Conservation (phyloP, 2,329 filamentous ascomycete species). For the Sphaerulina populicola region DNA sequence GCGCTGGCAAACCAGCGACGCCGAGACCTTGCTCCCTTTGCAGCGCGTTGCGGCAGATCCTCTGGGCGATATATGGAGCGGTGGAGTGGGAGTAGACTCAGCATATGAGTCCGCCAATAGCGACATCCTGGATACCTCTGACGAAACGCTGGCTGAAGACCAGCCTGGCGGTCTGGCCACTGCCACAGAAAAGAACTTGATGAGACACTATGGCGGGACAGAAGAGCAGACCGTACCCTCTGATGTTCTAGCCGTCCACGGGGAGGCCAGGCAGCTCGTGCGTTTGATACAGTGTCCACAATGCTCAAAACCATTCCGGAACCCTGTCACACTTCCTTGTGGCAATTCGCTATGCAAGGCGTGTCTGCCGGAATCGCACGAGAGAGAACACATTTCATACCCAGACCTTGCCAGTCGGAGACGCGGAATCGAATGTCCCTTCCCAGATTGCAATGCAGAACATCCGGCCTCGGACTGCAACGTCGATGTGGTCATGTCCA, state of each 20-base stretch:
- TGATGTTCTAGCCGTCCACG: slow-evolving; percentile 40
- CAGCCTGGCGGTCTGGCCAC: slow-evolving; percentile 16
- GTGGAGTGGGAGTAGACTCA: slow-evolving; percentile 3
- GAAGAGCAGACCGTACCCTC: slow-evolving; percentile 46
- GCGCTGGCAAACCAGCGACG: background rate
- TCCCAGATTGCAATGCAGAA: slow-evolving; percentile 56
- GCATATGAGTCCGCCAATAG: slow-evolving; percentile 14
- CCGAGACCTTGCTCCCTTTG: background rate
- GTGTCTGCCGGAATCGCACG: slow-evolving; percentile 62
- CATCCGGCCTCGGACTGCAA: slow-evolving; percentile 71
- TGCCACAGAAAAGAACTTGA: slow-evolving; percentile 80
- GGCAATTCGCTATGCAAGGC: slow-evolving; percentile 66
- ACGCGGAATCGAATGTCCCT: slow-evolving; percentile 67
- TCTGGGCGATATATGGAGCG: slow-evolving; percentile 14
- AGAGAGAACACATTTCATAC: slow-evolving; percentile 66
- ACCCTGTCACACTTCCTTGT: slow-evolving; percentile 71
- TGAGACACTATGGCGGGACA: slow-evolving; percentile 61
- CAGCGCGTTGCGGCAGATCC: background rate
- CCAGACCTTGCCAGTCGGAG: slow-evolving; percentile 59
- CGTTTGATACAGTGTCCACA: slow-evolving; percentile 68
- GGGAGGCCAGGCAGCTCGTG: slow-evolving; percentile 55
- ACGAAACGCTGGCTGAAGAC: slow-evolving; percentile 11
- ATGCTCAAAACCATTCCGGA: slow-evolving; percentile 60
- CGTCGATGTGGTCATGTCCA: slow-evolving; percentile 66
- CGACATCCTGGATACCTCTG: slow-evolving; percentile 12